Conservation (phyloP, 129 eudicot species). For the Gnaphalium uliginosum region DNA sequence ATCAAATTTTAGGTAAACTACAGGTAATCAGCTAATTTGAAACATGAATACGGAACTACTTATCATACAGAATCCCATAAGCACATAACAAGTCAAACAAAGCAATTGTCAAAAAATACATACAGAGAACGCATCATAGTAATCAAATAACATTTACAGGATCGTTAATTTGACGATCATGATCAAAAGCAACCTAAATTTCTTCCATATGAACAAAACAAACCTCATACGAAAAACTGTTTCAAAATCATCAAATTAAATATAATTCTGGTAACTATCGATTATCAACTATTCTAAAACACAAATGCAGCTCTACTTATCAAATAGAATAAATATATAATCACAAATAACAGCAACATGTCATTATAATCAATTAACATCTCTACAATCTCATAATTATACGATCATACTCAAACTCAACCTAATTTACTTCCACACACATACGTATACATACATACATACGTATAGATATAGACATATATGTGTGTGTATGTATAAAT, state of each 20-base stretch:
- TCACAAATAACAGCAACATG: neutral
- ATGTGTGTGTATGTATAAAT: too few species aligned
- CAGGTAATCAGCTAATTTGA: neutral
- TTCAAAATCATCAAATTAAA: neutral
- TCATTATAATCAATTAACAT: neutral
- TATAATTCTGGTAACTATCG: neutral
- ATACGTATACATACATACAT: neutral
- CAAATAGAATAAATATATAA: too few species aligned
- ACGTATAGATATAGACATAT: neutral
- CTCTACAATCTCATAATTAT: neutral
- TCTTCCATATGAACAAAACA: neutral
- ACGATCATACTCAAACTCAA: neutral
- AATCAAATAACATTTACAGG: constrained; percentile 13
- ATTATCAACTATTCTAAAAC: neutral
- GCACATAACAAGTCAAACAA: neutral
- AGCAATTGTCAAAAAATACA: neutral
- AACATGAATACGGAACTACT: neutral
- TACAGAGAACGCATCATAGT: neutral
- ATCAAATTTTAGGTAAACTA: neutral
- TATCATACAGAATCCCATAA: neutral
- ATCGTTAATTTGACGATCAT: constrained; percentile 21
- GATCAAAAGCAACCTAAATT: constrained; percentile 1
- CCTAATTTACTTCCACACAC: neutral
- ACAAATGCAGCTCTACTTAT: neutral
- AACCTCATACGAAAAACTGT: neutral